Evolutionary conservation across 2,329 filamentous ascomycete genomes (phyloP), one percentile per base, ranked within the genome.

Genomic region (Pochonia chlamydosporia): DNA sequence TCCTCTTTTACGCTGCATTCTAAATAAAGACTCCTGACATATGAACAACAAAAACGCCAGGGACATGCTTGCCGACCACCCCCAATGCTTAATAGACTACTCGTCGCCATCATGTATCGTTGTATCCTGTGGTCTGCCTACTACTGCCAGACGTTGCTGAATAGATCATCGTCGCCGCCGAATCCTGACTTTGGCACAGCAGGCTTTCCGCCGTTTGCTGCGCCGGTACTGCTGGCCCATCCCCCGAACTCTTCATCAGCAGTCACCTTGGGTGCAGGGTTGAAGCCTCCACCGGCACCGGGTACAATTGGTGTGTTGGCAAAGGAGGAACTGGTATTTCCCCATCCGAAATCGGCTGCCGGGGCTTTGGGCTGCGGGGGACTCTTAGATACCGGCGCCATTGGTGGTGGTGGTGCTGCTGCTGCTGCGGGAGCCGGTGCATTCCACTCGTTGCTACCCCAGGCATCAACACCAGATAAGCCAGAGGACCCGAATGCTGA

Each of bases 221-320:
- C 69, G 31, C 73, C 57, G 56, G 78, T 59, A 78, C 84, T 70
- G 75, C 89, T 95, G 41, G 88, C 83, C 92, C 92, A 97, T 11
- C 92, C 91, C 18, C 92, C 92, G 70, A 96, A 97, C 62, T 97
- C 92, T 66, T 97, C 92, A 58, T 97, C 92, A 0, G 88, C 86
- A 30, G 87, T 78, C 3, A 96, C 87, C 59, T 85, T 84, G 21
- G 88, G 82, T 35, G 73, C 70, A 46, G 72, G 62, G 45, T 73
- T 78, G 65, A 88, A 85, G 5, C 85, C 85, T 21, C 85, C 84
- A 55, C 76, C 76, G 1, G 78, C 71, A 1, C 80, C 78, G 3
- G 79, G 78, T 18, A 85, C 73, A 61, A 84, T 81, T 43, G 79
- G 77, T 51, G 79, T 75, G 57, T 61, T 78, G 35, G 79, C 74